A percentile compares a stretch with the other conserved stretches of the same genome.
These are phyloP conservation scores for Pseudocercospora musae DNA, from an alignment of 2,329 filamentous ascomycete species.

Conservation along the genomic window DNA sequence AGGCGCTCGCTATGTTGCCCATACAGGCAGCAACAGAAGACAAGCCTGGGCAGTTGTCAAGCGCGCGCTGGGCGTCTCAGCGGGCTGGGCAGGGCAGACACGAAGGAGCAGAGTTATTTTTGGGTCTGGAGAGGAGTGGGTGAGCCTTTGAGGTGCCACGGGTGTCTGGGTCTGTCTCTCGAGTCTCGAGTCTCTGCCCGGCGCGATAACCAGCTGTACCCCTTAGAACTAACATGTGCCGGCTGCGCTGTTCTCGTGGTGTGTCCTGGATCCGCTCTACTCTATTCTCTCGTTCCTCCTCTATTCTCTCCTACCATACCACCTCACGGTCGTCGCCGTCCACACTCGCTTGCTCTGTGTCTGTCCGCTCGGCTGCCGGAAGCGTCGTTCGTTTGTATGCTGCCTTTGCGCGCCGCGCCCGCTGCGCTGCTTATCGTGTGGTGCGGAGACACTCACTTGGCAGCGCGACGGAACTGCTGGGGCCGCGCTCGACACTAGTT, in stretches of 20 bases:
- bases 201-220: slow-evolving; percentile 3
- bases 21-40: background rate
- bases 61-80: slow-evolving; percentile 1
- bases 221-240: background rate
- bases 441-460: slow-evolving; percentile 1
- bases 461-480: too few relatives aligned
- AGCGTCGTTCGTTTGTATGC: background rate
- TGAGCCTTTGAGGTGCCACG: background rate
- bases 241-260: background rate
- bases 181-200: too few relatives aligned
- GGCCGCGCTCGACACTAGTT: background rate
- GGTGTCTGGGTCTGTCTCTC: too few relatives aligned
- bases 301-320: background rate
- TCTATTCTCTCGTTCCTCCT: background rate
- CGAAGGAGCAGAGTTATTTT: slow-evolving; percentile 3
- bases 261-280: background rate
- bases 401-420: background rate
- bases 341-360: slow-evolving; percentile 10
- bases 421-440: background rate
- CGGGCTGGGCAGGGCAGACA: background rate
- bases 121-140: background rate
- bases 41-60: background rate
- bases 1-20: background rate
- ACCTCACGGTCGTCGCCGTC: slow-evolving; percentile 8
- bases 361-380: background rate